Evolutionary conservation across 805 yeast genomes (phyloP).

Genomic region (Brettanomyces bruxellensis): DNA sequence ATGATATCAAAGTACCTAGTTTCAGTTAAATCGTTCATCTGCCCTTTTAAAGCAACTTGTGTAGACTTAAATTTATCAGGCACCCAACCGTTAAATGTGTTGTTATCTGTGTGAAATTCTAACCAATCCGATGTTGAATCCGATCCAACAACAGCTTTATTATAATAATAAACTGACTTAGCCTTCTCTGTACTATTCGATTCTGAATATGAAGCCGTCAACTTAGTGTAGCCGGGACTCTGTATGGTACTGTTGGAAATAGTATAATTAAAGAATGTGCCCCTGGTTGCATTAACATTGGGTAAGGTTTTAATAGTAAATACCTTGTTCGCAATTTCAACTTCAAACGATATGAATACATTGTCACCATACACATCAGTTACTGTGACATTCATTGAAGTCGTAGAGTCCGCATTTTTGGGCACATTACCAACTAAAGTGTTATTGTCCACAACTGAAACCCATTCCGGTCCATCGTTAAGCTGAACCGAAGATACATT

Average conservation of each 20-base stretch:
- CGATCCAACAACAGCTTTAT: too few relatives aligned
- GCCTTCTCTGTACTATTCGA: too few relatives aligned
- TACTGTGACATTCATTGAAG: conserved; percentile 44
- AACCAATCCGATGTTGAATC: conserved; percentile 49
- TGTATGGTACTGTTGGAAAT: conserved; percentile 50
- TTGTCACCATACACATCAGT: conserved; percentile 53
- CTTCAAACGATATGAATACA: conserved; percentile 47
- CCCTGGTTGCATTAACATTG: conserved; percentile 60
- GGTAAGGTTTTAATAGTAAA: conserved; percentile 47
- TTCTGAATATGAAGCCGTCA: conserved; percentile 33
- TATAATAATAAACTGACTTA: too few relatives aligned
- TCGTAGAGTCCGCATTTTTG: conserved; percentile 27
- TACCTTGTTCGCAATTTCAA: conserved; percentile 42
- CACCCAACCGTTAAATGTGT: conserved; percentile 62
- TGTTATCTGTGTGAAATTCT: conserved; percentile 44
- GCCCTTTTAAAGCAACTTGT: conserved; percentile 33
- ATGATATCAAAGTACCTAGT: conserved; percentile 39
- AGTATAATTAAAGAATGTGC: conserved; percentile 48
- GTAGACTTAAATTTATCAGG: conserved; percentile 39
- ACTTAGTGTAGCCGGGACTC: conserved; percentile 38
- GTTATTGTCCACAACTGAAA: conserved; percentile 31
- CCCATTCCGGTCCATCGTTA: conserved; percentile 53
- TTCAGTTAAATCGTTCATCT: conserved; percentile 27
- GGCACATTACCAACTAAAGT: conserved; percentile 53
- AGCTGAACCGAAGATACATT: conserved; percentile 49